These are phyloP conservation scores for Phialophora tarda DNA, from an alignment of 2,329 filamentous ascomycete genomes.

Conservation along the genomic window DNA sequence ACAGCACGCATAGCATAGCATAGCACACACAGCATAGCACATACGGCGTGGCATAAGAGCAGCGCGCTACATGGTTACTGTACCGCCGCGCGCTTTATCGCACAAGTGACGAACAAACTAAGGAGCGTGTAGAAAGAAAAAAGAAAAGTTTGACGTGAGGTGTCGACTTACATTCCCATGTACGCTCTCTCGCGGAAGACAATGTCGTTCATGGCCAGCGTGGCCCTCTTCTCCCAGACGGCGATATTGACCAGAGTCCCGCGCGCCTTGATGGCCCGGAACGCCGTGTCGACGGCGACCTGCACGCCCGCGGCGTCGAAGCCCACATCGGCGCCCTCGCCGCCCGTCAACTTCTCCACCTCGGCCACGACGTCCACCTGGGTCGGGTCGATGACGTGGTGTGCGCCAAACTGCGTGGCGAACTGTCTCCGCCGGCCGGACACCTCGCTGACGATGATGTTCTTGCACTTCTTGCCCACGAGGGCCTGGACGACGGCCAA, in stretches of 20 bases:
- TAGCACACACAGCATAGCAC: not conserved
- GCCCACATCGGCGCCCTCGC: conserved; percentile 56
- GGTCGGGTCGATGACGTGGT: conserved; percentile 58
- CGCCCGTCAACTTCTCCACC: conserved; percentile 44
- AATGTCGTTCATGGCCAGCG: conserved; percentile 57
- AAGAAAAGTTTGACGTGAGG: too few species aligned
- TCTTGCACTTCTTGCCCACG: conserved; percentile 48
- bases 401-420: conserved; percentile 58
- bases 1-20: too few species aligned
- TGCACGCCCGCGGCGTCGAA: conserved; percentile 63
- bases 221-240: conserved; percentile 61
- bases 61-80: too few species aligned
- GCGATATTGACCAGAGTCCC: conserved; percentile 62
- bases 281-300: conserved; percentile 55
- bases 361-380: conserved; percentile 54
- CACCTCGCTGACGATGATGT: conserved; percentile 62
- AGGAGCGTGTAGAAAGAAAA: not conserved
- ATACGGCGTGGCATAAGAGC: too few species aligned
- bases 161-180: conserved; percentile 49
- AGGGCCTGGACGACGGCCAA: conserved; percentile 57
- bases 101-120: too few species aligned
- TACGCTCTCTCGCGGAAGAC: conserved; percentile 61
- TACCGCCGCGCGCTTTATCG: too few species aligned
- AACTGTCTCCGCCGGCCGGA: conserved; percentile 55
- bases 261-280: conserved; percentile 56